Evolutionary conservation across 495 filamentous ascomycete species (phyloP).

Genomic region (Penicillium coffeae): DNA sequence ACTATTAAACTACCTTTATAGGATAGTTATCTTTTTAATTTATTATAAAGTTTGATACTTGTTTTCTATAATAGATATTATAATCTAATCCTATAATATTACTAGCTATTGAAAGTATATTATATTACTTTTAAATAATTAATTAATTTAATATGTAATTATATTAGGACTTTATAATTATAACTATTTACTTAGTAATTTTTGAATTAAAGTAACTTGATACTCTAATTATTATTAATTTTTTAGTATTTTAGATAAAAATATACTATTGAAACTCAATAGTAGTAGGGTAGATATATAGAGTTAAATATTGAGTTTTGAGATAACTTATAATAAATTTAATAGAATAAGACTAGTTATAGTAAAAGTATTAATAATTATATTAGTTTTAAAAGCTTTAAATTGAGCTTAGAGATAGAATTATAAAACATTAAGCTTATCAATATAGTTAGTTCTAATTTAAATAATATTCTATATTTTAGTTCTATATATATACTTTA

Average conservation of each 20-base stretch:
- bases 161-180: neutral
- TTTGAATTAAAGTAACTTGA: neutral
- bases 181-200: neutral
- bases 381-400: neutral
- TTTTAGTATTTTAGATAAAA: neutral
- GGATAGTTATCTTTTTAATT: neutral
- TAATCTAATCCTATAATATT: neutral
- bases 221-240: neutral
- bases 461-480: neutral
- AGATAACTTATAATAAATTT: neutral
- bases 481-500: neutral
- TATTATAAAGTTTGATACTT: neutral
- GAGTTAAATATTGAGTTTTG: slow-evolving; percentile 2
- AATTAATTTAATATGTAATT: neutral
- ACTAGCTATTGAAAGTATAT: neutral
- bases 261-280: neutral
- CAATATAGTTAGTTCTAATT: slow-evolving; percentile 5
- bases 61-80: neutral
- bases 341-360: neutral
- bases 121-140: neutral
- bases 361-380: neutral
- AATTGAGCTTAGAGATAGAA: neutral
- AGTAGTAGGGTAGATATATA: neutral
- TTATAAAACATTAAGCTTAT: slow-evolving; percentile 6
- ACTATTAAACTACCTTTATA: neutral